Evolutionary conservation across 371 early-diverging fungal genomes (phyloP), one percentile per base, ranked within the genome.

Genomic region (Ordospora pajunii): DNA sequence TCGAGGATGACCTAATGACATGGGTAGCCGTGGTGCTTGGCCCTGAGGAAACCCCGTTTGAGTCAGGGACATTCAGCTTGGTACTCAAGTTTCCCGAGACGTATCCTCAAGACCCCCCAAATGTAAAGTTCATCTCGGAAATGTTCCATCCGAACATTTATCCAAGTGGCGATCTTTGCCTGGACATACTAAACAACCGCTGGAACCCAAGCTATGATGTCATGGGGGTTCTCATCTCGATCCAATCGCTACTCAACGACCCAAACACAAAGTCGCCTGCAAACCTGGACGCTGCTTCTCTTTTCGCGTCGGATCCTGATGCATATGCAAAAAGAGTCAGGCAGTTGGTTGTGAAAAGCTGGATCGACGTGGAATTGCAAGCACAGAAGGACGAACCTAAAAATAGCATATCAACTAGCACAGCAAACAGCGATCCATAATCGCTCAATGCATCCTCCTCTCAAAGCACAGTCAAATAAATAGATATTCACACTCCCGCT

Each of bases 111-210:
- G 95, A 94, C 84, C 95, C 99, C 70, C 99, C 99, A 51, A 89
- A 90, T 67, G 94, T 96, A 25, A 90, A 90, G 82, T 98, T 98
- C 84, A 89, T 93, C 27, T 89, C 92, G 32, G 90, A 90, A 77
- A 95, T 98, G 92, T 98, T 94, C 86, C 99, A 98, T 84, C 97
- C 98, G 2, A 97, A 97, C 83, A 94, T 98, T 10, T 97, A 96
- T 82, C 91, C 92, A 64, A 93, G 91, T 84, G 99, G 99, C 6
- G 95, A 96, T 80, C 87, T 98, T 44, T 98, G 99, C 83, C 84
- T 98, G 70, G 97, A 96, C 84, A 96, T 98, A 83, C 84, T 96
- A 75, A 75, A 54, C 25, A 77, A 96, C 84, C 88, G 94, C 71
- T 98, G 97, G 98, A 93, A 92, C 23, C 94, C 96, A 4, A 93